Conservation (phyloP, 306 rosid genomes). For the Corylus avellana region DNA sequence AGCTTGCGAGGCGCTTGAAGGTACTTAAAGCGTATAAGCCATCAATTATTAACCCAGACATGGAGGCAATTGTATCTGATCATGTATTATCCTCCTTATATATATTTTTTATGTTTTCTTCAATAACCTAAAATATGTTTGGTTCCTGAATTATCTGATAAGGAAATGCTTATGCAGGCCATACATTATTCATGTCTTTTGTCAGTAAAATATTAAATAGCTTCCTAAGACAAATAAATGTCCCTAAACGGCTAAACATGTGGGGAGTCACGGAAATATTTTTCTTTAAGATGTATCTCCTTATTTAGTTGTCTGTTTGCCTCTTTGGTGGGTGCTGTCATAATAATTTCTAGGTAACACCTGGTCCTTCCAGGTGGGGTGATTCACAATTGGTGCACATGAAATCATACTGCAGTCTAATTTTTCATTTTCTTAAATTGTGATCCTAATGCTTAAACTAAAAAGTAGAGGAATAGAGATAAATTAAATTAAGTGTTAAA, state of each 20-base stretch:
- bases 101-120: background rate
- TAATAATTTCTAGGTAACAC: background rate
- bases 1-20: conserved; percentile 81
- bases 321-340: background rate
- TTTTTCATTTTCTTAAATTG: background rate
- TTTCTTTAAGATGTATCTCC: background rate
- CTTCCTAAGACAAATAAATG: background rate
- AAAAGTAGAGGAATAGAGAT: background rate
- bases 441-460: background rate
- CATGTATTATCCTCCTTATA: background rate
- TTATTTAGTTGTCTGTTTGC: background rate
- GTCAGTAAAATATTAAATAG: background rate
- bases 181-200: background rate
- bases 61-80: background rate
- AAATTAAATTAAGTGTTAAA: background rate
- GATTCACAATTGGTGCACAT: background rate
- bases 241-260: background rate
- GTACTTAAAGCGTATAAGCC: conserved; percentile 34
- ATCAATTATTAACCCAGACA: conserved; percentile 1
- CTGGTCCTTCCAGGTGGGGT: background rate
- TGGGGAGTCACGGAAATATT: background rate
- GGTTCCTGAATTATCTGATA: background rate
- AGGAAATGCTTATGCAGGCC: background rate
- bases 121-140: background rate
- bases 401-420: background rate